phyloP scores from a whole-genome alignment of 306 rosid species.

The Gastrolobium bilobum region DNA sequence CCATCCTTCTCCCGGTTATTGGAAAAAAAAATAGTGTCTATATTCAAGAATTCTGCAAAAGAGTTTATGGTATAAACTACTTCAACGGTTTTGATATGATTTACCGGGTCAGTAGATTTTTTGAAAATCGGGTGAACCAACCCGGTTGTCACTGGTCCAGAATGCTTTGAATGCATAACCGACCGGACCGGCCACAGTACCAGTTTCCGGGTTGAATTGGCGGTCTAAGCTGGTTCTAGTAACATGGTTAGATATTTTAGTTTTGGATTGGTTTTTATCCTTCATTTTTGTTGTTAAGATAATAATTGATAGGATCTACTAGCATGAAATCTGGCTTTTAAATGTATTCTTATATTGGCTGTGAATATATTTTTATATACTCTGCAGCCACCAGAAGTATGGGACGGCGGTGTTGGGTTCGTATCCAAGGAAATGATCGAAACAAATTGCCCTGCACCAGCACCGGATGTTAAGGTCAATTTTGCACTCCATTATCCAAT shows the following conservation, averaged over 20 bases:
- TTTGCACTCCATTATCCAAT: slow-evolving; percentile 31
- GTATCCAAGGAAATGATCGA: slow-evolving; percentile 89
- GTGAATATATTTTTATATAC: slow-evolving; percentile 9
- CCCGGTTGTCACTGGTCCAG: too few relatives aligned
- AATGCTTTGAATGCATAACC: too few relatives aligned
- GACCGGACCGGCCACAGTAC: too few relatives aligned
- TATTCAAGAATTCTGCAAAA: background rate
- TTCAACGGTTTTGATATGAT: too few relatives aligned
- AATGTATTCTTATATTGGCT: slow-evolving; percentile 22
- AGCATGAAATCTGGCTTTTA: slow-evolving; percentile 3
- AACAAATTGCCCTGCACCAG: slow-evolving; percentile 78
- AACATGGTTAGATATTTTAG: background rate
- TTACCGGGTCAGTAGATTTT: too few relatives aligned
- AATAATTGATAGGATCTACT: background rate
- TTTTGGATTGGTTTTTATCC: slow-evolving; percentile 6
- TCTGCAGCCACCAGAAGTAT: slow-evolving; percentile 86
- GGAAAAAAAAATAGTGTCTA: background rate
- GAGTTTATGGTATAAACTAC: background rate
- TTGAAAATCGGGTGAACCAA: too few relatives aligned
- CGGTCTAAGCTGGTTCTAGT: too few relatives aligned
- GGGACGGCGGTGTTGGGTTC: slow-evolving; percentile 91
- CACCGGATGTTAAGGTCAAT: slow-evolving; percentile 71
- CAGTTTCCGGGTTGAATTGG: too few relatives aligned
- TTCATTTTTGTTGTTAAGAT: slow-evolving; percentile 23
- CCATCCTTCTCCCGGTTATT: too few relatives aligned